Conservation (phyloP, 805 yeast genomes). For the Brettanomyces anomalus region DNA sequence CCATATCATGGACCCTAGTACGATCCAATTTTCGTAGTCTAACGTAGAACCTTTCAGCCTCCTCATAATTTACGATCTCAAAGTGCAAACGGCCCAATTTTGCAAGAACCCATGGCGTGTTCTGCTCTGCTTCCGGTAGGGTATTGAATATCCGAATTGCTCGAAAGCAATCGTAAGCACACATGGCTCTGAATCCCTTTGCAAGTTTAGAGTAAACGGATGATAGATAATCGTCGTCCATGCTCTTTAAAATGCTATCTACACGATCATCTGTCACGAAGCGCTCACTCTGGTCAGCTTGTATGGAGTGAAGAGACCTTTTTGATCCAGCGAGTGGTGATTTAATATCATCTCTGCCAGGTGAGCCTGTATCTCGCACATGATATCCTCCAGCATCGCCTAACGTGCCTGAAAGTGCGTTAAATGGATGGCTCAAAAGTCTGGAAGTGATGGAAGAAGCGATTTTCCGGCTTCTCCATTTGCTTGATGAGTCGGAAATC, state of each 20-base stretch:
- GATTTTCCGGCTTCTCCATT: constrained; percentile 19
- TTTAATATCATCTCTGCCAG: constrained; percentile 7
- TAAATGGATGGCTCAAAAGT: constrained; percentile 12
- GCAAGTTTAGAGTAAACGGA: constrained; percentile 46
- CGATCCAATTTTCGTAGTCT: constrained; percentile 62
- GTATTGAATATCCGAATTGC: constrained; percentile 63
- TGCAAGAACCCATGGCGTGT: constrained; percentile 80
- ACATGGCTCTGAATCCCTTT: constrained; percentile 49
- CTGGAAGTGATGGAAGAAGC: constrained; percentile 23
- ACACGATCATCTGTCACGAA: constrained; percentile 1
- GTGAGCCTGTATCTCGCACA: not conserved
- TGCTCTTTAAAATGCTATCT: constrained; percentile 7
- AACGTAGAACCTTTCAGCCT: constrained; percentile 55
- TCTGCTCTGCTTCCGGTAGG: constrained; percentile 52
- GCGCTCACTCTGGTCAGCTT: not conserved
- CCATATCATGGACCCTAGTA: constrained; percentile 82
- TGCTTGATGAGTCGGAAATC: constrained; percentile 4
- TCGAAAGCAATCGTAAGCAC: constrained; percentile 65
- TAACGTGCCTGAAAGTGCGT: constrained; percentile 5
- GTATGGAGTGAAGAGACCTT: not conserved
- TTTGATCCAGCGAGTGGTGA: not conserved
- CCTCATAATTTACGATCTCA: constrained; percentile 79
- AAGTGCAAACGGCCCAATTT: constrained; percentile 75
- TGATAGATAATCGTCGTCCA: constrained; percentile 32
- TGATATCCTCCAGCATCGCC: not conserved